These are phyloP conservation scores for Kwoniella shivajii DNA, from an alignment of 1,284 basidiomycete genomes.

Conservation along the genomic window DNA sequence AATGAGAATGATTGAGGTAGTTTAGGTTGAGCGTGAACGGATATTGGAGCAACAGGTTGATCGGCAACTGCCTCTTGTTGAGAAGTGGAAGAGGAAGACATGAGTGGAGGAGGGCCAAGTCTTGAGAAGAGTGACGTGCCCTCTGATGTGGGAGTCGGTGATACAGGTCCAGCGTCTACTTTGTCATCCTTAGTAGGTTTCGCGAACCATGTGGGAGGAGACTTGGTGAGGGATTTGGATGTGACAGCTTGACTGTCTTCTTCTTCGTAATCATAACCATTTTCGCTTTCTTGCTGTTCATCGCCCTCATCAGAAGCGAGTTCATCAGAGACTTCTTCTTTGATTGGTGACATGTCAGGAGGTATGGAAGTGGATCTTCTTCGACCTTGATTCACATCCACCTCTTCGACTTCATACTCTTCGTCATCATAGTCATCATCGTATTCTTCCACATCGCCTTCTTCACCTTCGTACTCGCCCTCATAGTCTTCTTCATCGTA, in stretches of 20 bases:
- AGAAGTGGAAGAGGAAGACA: slow-evolving; percentile 2
- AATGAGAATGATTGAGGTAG: slow-evolving; percentile 20
- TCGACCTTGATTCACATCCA: slow-evolving; percentile 17
- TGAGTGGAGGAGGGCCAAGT: slow-evolving; percentile 18
- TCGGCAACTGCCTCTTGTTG: background rate
- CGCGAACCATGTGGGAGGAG: slow-evolving; percentile 41
- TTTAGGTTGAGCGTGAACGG: slow-evolving; percentile 7
- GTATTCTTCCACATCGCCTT: slow-evolving; percentile 25
- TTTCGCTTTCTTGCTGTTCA: slow-evolving; percentile 24
- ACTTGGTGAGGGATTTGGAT: slow-evolving; percentile 19
- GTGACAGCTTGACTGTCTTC: slow-evolving; percentile 6
- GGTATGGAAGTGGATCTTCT: slow-evolving; percentile 20
- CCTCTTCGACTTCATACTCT: slow-evolving; percentile 22
- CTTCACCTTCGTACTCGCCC: slow-evolving; percentile 17
- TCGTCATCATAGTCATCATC: slow-evolving; percentile 29
- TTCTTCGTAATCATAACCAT: slow-evolving; percentile 13
- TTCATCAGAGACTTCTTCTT: slow-evolving; percentile 27
- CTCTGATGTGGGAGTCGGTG: slow-evolving; percentile 12
- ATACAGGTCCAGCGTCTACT: slow-evolving; percentile 6
- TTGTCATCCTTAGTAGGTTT: slow-evolving; percentile 1
- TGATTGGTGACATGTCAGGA: slow-evolving; percentile 40
- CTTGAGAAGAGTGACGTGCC: slow-evolving; percentile 19
- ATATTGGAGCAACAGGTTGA: background rate
- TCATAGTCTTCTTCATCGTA: slow-evolving; percentile 20
- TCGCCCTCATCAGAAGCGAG: slow-evolving; percentile 18